Evolutionary conservation across 192 early-diverging fungal genomes (phyloP).

Genomic region (Ambispora gerdemannii): DNA sequence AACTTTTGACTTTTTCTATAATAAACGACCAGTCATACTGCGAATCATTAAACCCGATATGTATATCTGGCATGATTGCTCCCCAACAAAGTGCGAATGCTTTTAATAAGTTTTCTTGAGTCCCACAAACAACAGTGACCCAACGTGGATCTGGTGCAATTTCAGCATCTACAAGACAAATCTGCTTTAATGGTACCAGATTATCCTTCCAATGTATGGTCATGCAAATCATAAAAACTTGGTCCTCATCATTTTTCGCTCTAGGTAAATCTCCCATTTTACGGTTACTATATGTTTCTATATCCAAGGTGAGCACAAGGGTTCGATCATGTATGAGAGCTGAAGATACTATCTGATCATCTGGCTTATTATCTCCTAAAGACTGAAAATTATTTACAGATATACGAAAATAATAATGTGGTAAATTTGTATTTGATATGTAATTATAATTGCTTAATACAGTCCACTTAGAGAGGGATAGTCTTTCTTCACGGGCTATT

Average conservation of each 20-base stretch:
- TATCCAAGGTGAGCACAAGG: not conserved
- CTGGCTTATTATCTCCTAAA: not conserved
- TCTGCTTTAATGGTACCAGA: too few species aligned
- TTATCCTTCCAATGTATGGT: slow-evolving; percentile 10
- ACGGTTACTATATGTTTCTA: not conserved
- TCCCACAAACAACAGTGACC: not conserved
- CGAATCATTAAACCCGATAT: not conserved
- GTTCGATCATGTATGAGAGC: not conserved
- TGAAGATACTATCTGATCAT: not conserved
- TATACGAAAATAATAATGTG: not conserved
- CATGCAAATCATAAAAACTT: slow-evolving; percentile 4
- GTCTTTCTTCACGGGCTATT: not conserved
- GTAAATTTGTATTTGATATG: not conserved
- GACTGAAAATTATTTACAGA: not conserved
- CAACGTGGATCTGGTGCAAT: not conserved
- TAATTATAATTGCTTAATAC: slow-evolving; percentile 15
- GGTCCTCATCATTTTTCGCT: not conserved
- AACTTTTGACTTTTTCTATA: not conserved
- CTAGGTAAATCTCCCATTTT: not conserved
- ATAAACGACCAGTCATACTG: not conserved
- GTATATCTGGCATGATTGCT: not conserved
- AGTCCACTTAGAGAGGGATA: not conserved
- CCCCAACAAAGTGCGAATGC: not conserved
- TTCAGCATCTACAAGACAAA: slow-evolving; percentile 14
- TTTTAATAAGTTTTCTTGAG: not conserved